Percentiles rank a stretch among this genome's conserved stretches.
Conservation (phyloP, 352 stramenopile species). For the Phytophthora chlamydospora region DNA sequence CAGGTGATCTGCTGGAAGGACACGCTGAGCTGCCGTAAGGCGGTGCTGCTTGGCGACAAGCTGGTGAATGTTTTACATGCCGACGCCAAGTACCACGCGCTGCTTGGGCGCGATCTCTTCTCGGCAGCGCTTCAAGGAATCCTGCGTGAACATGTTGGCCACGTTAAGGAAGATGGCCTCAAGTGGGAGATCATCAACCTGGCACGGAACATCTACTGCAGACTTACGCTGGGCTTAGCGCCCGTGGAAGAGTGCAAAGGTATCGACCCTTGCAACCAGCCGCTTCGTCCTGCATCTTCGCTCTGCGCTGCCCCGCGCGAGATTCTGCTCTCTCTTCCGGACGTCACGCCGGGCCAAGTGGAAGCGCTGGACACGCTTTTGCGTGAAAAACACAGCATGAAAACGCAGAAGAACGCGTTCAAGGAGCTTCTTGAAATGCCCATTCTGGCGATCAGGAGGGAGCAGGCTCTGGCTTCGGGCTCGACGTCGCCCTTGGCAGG, state of each 20-base stretch:
- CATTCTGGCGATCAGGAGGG: conserved; percentile 54
- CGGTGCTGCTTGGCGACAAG: conserved; percentile 64
- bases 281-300: conserved; percentile 43
- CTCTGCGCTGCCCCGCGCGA: conserved; percentile 56
- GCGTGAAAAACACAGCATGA: conserved; percentile 77
- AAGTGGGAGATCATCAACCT: conserved; percentile 89
- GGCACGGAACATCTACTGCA: conserved; percentile 83
- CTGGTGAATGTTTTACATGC: conserved; percentile 62
- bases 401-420: conserved; percentile 85
- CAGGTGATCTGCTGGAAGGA: conserved; percentile 80
- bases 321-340: conserved; percentile 65
- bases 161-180: conserved; percentile 80
- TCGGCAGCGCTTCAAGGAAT: conserved; percentile 58
- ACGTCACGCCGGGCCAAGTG: conserved; percentile 47
- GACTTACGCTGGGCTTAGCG: conserved; percentile 59
- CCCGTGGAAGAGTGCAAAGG: conserved; percentile 85
- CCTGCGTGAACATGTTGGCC: conserved; percentile 58
- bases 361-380: conserved; percentile 58
- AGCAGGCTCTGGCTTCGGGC: conserved; percentile 40
- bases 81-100: conserved; percentile 41
- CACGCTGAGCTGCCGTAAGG: conserved; percentile 70
- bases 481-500: conserved; percentile 43
- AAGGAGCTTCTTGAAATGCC: conserved; percentile 80
- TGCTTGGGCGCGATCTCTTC: conserved; percentile 73
- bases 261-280: conserved; percentile 83